Percentiles rank a stretch among this genome's conserved stretches.
Conservation (phyloP, 2,329 filamentous ascomycete genomes). For the Incumbomyces lentus region DNA sequence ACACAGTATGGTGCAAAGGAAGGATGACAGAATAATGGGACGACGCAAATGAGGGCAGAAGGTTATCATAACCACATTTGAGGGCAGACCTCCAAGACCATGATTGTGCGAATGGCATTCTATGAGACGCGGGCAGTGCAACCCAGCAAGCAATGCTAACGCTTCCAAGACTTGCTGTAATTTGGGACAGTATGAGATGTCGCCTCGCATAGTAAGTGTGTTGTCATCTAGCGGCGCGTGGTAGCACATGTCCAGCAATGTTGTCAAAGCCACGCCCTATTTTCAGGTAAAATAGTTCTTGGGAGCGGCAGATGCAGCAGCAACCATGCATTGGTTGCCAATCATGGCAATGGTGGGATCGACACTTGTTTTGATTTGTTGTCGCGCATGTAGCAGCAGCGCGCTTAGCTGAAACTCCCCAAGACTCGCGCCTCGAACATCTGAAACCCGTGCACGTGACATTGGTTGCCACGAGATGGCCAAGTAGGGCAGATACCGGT, state of each 20-base stretch:
- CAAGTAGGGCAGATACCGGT: no score
- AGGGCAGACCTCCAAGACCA: background rate
- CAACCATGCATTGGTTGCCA: background rate
- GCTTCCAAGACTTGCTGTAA: background rate
- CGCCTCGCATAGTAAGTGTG: background rate
- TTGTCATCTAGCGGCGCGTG: background rate
- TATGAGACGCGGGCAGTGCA: background rate
- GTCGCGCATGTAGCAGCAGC: background rate
- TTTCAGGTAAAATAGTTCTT: background rate
- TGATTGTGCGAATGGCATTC: background rate
- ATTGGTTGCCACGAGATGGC: no score
- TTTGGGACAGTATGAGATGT: background rate
- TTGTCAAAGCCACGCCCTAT: background rate
- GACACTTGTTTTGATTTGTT: background rate
- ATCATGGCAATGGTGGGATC: background rate
- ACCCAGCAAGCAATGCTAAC: background rate
- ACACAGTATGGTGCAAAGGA: background rate
- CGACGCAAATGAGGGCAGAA: background rate
- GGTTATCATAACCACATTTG: background rate
- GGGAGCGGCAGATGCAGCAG: conserved; percentile 3
- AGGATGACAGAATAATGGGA: background rate
- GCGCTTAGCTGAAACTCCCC: background rate
- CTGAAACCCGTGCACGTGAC: background rate
- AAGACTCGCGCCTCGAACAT: background rate
- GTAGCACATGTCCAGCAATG: background rate